Evolutionary conservation across 352 stramenopile species (phyloP).

Genomic region (Pythium apleroticum): DNA sequence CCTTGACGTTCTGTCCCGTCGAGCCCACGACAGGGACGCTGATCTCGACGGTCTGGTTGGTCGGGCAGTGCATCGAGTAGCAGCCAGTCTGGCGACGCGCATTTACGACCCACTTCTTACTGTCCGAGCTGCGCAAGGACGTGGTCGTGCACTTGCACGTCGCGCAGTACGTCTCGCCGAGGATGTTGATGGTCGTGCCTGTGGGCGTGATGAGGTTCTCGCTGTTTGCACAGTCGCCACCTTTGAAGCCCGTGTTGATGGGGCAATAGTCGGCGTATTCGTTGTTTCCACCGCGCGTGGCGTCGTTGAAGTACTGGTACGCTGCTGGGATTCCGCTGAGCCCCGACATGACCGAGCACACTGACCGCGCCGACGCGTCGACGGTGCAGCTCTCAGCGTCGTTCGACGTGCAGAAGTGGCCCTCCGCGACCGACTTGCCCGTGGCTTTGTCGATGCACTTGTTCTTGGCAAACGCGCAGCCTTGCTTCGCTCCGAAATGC

Average conservation of each 20-base stretch:
- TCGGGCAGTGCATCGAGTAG: conserved; percentile 69
- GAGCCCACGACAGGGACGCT: conserved; percentile 31
- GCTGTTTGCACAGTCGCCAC: conserved; percentile 62
- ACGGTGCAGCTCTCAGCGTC: conserved; percentile 70
- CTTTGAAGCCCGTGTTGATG: conserved; percentile 67
- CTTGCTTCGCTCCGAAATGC: conserved; percentile 63
- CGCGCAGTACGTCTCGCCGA: conserved; percentile 73
- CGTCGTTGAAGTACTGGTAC: conserved; percentile 66
- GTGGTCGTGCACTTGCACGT: conserved; percentile 72
- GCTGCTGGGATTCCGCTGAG: conserved; percentile 38
- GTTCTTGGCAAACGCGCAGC: conserved; percentile 62
- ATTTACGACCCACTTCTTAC: conserved; percentile 56
- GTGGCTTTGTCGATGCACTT: conserved; percentile 68
- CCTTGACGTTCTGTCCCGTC: conserved; percentile 26
- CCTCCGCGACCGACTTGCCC: conserved; percentile 35
- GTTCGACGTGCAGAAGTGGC: conserved; percentile 71
- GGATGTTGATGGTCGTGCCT: conserved; percentile 63
- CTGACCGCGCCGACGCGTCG: conserved; percentile 61
- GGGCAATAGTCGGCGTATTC: conserved; percentile 79
- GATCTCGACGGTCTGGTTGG: conserved; percentile 40
- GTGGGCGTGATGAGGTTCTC: conserved; percentile 50
- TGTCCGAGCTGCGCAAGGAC: conserved; percentile 64
- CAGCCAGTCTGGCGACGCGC: conserved; percentile 64
- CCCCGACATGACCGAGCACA: conserved; percentile 55
- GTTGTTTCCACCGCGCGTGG: conserved; percentile 51